Base-by-base conservation (phyloP, 495 filamentous ascomycete species). In the Lasiosphaeris hirsuta region DNA sequence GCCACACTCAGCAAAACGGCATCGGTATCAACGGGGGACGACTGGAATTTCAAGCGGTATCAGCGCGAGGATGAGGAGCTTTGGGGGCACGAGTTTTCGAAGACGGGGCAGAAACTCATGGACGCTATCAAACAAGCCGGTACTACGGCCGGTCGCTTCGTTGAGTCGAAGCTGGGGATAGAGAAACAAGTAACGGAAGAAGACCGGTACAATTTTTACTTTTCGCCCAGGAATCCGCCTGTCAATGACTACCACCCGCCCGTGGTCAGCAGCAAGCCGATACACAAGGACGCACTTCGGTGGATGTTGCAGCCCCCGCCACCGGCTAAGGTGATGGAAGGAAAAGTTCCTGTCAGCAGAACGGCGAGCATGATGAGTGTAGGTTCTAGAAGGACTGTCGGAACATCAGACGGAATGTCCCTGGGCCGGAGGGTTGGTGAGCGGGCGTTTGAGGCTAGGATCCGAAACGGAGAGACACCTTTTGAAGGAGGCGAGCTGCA, bases 271-370 rank as follows among this genome's bases (percentile, higher is more conserved):
- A 85, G 84, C 58, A 82, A 77, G 42, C 87, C 89, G 7, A 71
- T 77, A 14, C 82, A 85, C 65, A 80, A 77, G 49, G 83, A 83
- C 19, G 88, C 86, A 51, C 85, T 84, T n/a, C 74, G 75, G 63
- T 96, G 92, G 92, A 94, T 96, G 90, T 75, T 96, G 35, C 89
- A 93, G 69, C 92, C 91, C 2, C 90, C 90, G 3, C 92, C 92
- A 38, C 81, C 81, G 48, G 89, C 91, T 14, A 88, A 83, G 63
- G 74, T 96, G 46, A 96, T 96, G 92, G 87, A 85, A 61, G 90
- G 90, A 57, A 93, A 92, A 67, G 77, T 84, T 13, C 75, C 74
- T 8, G 75, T 78, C 51, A 78, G 78, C 59, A 70, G 82, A 47
- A 85, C 75, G 59, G 69, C 75, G 42, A 74, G 72, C 56, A 65